Percentiles rank a stretch among this genome's conserved stretches.
These are phyloP conservation scores for Xylaria longipes DNA, from an alignment of 495 filamentous ascomycete species.

Conservation along the genomic window DNA sequence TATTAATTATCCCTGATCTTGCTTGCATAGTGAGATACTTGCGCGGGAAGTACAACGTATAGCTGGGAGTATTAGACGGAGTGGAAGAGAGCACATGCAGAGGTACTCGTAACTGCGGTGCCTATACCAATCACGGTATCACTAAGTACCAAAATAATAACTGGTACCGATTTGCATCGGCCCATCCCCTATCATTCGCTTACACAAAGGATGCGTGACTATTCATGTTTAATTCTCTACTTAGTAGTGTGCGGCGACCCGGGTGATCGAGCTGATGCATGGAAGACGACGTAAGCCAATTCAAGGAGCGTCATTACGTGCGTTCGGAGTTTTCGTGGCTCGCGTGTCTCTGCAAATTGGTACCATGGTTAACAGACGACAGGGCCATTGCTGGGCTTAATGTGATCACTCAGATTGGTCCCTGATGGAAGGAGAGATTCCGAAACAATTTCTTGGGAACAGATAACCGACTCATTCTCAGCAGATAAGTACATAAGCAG, in stretches of 20 bases:
- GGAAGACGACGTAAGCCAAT: conserved; percentile 13
- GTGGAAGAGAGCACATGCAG: background rate
- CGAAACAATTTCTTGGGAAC: conserved; percentile 13
- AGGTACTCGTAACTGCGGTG: conserved; percentile 10
- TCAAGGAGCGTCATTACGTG: conserved; percentile 22
- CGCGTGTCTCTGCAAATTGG: conserved; percentile 13
- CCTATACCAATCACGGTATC: conserved; percentile 12
- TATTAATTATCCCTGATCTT: conserved; percentile 11
- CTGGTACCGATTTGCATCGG: background rate
- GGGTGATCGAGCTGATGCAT: conserved; percentile 17
- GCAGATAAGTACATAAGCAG: conserved; percentile 3
- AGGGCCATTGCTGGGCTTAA: background rate
- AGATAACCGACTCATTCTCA: conserved; percentile 25
- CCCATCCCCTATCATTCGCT: conserved; percentile 10
- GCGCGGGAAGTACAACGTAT: background rate
- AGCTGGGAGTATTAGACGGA: background rate
- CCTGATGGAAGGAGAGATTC: conserved; percentile 21
- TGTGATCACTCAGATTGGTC: conserved; percentile 17
- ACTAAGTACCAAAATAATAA: background rate
- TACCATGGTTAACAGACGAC: conserved; percentile 22
- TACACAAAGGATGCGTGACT: conserved; percentile 3
- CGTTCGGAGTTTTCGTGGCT: conserved; percentile 23
- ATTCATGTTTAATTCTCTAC: conserved; percentile 11
- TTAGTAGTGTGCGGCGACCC: background rate
- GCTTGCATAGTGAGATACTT: conserved; percentile 5